Percentiles rank a stretch among this genome's conserved stretches.
phyloP scores from a whole-genome alignment of 129 eudicot species.

The Mikania micrantha region DNA sequence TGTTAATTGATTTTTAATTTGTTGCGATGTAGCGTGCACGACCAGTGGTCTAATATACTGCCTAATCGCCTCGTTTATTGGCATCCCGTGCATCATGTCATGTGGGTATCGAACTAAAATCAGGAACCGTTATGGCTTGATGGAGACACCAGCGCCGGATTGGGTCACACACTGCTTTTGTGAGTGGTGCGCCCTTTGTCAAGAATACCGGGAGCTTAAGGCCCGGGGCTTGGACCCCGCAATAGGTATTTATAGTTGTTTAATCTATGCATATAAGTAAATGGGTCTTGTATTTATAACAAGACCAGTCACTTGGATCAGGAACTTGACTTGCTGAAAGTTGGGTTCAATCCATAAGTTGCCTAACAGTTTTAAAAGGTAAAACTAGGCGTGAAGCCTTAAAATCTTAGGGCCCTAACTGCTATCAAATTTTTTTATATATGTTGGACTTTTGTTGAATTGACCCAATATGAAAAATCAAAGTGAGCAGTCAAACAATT shows the following conservation, averaged over 20 bases:
- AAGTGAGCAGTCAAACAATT: no score
- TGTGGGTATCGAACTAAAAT: conserved; percentile 44
- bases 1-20: neutral
- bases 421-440: no score
- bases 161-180: conserved; percentile 49
- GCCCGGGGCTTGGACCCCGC: conserved; percentile 39
- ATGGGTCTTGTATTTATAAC: no score
- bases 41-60: conserved; percentile 38
- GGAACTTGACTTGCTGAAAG: no score
- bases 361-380: no score
- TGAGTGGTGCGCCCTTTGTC: conserved; percentile 57
- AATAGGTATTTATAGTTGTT: conserved; percentile 25
- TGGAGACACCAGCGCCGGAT: conserved; percentile 52
- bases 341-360: no score
- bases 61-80: conserved; percentile 24
- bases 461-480: no score
- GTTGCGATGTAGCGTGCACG: conserved; percentile 30
- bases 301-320: no score
- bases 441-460: no score
- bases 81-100: conserved; percentile 47
- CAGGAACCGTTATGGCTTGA: conserved; percentile 33
- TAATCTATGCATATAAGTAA: neutral
- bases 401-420: no score
- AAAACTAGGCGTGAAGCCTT: no score
- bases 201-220: conserved; percentile 53